Evolutionary conservation across 352 stramenopile genomes (phyloP), one percentile per base, ranked within the genome.

Genomic region (Phytophthora lateralis): DNA sequence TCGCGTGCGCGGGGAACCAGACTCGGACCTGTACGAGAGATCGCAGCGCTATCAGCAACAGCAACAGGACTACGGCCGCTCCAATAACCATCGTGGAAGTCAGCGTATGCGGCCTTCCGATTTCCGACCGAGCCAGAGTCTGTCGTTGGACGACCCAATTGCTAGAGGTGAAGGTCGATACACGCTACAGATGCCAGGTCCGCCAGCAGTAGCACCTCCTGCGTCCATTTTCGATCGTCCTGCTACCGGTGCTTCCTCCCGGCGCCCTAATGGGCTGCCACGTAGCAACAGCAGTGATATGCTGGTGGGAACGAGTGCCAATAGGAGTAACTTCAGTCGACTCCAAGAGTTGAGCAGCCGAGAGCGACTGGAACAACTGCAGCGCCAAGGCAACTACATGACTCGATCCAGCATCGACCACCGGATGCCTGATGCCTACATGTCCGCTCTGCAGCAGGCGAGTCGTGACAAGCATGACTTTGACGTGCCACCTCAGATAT

Each of bases 151-250:
- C 48, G 69, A 75, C 45, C 65, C 66, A 11, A 66, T 77, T 34
- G 39, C 63, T 15, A 60, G 71, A 63, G 68, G 58, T 18, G 69
- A 78, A 60, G 70, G 30, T 29, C 62, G 69, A 20, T 65, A 67
- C 29, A 80, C 62, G 27, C 55, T 82, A 38, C 65, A 66, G 27
- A 71, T 78, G 41, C 62, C 55, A 17, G 63, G 63, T 17, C 47
- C 63, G 11, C 48, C 58, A 11, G 48, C 47, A 18, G 52, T 64
- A 3, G 32, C 59, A 26, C 47, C 73, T 1, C 62, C 81, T 2
- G 66, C 75, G 4, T 89, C 83, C 1, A 82, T 92, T 46, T 92
- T 92, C 37, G 83, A 92, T 52, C 80, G 81, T 11, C 69, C 77
- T 17, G 57, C 49, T 8, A 66, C 55, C n/a, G 41, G 34, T 41